Percentiles rank a stretch among this genome's conserved stretches.
These are phyloP conservation scores for Barbarea vulgaris DNA, from an alignment of 345 rosid species.

Conservation along the genomic window DNA sequence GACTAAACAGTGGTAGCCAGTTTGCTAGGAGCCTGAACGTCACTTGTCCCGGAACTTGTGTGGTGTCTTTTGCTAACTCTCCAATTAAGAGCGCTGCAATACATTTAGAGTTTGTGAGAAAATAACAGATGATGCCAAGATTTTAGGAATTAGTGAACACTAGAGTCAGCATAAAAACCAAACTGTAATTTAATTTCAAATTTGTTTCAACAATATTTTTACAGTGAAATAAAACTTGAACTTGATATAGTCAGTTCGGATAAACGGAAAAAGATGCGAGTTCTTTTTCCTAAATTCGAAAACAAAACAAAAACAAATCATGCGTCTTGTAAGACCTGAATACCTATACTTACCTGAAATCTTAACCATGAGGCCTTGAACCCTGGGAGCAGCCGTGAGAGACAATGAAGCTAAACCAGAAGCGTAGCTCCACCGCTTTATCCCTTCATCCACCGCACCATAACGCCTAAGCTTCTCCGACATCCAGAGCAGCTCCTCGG, in stretches of 20 bases:
- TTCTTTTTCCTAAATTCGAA: background rate
- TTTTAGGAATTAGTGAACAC: background rate
- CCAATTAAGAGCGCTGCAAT: conserved; percentile 55
- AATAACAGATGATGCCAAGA: background rate
- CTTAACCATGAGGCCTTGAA: conserved; percentile 66
- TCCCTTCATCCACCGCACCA: conserved; percentile 60
- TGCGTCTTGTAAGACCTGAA: background rate
- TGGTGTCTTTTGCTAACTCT: conserved; percentile 48
- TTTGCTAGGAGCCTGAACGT: conserved; percentile 61
- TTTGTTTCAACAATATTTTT: background rate
- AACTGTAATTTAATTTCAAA: background rate
- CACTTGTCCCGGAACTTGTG: conserved; percentile 49
- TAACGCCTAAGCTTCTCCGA: conserved; percentile 57
- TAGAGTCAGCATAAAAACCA: background rate
- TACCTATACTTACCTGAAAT: conserved; percentile 52
- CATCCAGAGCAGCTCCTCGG: conserved; percentile 69
- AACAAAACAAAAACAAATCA: background rate
- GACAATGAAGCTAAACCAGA: conserved; percentile 64
- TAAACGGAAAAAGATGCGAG: background rate
- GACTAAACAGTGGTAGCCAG: conserved; percentile 69
- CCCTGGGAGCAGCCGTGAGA: conserved; percentile 61
- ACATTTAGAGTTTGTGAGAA: background rate
- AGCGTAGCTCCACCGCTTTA: conserved; percentile 72
- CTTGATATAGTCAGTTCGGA: background rate
- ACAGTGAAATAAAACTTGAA: background rate